phyloP scores from a whole-genome alignment of 2,329 filamentous ascomycete species.

The Colletotrichum cereale region DNA sequence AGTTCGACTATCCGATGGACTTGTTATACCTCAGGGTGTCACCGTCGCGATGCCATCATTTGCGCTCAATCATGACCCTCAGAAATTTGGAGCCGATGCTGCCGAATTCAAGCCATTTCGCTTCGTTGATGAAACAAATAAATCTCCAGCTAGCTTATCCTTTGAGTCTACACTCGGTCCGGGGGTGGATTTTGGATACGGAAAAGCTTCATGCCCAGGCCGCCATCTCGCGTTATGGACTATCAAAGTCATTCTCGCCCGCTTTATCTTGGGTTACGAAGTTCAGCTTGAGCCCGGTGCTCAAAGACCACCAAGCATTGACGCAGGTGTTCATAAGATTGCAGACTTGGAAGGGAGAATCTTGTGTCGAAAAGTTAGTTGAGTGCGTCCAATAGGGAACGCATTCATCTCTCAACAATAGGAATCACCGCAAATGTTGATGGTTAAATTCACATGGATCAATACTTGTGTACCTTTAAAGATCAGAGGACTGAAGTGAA shows the following conservation, averaged over 20 bases:
- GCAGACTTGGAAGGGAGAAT: conserved; percentile 7
- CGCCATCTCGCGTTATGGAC: conserved; percentile 16
- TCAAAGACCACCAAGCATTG: not conserved
- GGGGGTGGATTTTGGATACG: conserved; percentile 18
- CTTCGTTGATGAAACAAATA: not conserved
- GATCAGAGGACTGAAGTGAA: no score
- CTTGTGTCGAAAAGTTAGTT: not conserved
- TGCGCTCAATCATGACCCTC: conserved; percentile 13
- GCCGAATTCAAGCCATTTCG: conserved; percentile 19
- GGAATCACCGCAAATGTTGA: no score
- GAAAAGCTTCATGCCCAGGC: conserved; percentile 19
- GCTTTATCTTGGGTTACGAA: conserved; percentile 9
- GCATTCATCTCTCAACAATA: not conserved
- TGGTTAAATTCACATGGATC: no score
- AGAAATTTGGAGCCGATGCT: not conserved
- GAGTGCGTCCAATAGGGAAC: no score
- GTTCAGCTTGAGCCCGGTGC: not conserved
- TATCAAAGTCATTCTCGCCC: conserved; percentile 20
- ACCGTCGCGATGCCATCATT: conserved; percentile 22
- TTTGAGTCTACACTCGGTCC: conserved; percentile 11
- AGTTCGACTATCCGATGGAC: conserved; percentile 6
- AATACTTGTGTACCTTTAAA: no score
- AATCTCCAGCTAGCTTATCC: not conserved
- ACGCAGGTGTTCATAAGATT: conserved; percentile 17
- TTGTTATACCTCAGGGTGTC: conserved; percentile 9